Percentiles rank a stretch among this genome's conserved stretches.
These are phyloP conservation scores for Colletotrichum sp. DNA, from an alignment of 2,329 filamentous ascomycete species.

Conservation along the genomic window DNA sequence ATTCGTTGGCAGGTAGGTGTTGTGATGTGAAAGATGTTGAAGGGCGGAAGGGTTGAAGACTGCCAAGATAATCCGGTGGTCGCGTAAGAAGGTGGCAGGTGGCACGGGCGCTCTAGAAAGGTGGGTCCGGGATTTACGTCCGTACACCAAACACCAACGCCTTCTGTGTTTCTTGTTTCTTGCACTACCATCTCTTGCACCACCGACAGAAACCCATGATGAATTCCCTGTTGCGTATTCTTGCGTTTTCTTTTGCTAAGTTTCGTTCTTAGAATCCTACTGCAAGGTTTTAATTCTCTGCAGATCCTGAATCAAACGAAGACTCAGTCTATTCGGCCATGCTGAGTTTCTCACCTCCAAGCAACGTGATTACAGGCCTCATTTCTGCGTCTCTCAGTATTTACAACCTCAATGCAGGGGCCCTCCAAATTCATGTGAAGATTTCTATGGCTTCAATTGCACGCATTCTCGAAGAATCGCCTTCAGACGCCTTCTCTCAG, in stretches of 20 bases:
- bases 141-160: not conserved
- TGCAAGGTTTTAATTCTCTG: not conserved
- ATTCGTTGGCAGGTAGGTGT: not conserved
- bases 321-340: not conserved
- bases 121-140: not conserved
- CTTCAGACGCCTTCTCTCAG: not conserved
- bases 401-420: not conserved
- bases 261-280: not conserved
- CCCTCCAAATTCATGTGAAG: not conserved
- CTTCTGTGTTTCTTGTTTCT: not conserved
- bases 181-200: not conserved
- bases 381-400: not conserved
- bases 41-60: not conserved
- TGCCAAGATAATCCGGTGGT: not conserved
- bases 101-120: not conserved
- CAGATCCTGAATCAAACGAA: not conserved
- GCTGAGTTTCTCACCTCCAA: not conserved
- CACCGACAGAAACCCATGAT: not conserved
- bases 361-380: not conserved
- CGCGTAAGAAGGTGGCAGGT: not conserved
- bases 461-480: not conserved
- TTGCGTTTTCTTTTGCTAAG: not conserved
- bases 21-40: not conserved
- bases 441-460: not conserved
- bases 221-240: not conserved